Evolutionary conservation across 805 yeast genomes (phyloP).

Genomic region (Suhomyces sp.): DNA sequence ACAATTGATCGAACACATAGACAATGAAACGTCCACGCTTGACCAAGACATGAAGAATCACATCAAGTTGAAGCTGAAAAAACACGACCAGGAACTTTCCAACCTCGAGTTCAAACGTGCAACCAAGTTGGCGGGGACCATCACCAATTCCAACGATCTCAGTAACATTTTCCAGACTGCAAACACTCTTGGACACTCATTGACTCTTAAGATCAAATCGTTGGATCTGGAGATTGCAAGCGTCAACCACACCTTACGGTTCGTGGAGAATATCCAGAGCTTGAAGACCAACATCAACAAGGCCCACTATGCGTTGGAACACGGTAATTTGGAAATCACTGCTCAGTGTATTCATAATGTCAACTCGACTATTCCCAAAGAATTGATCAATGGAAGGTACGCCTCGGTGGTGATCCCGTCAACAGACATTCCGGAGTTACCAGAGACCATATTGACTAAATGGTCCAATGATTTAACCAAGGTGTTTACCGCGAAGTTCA

Average conservation of each 20-base stretch:
- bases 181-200: constrained; percentile 59
- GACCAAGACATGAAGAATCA: constrained; percentile 28
- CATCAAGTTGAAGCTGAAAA: constrained; percentile 23
- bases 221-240: constrained; percentile 69
- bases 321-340: constrained; percentile 72
- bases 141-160: constrained; percentile 56
- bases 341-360: constrained; percentile 59
- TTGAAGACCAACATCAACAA: constrained; percentile 65
- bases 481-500: constrained; percentile 62
- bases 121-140: constrained; percentile 55
- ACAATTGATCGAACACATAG: constrained; percentile 27
- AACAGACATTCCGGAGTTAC: constrained; percentile 78
- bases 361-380: constrained; percentile 48
- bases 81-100: constrained; percentile 39
- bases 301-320: constrained; percentile 66
- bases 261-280: constrained; percentile 64
- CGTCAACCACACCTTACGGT: constrained; percentile 59
- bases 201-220: constrained; percentile 67
- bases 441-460: constrained; percentile 51
- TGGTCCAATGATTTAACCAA: constrained; percentile 61
- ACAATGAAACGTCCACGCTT: constrained; percentile 20
- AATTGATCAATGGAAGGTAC: constrained; percentile 59
- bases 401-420: constrained; percentile 85
- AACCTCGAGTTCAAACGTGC: constrained; percentile 60
- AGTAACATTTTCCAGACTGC: constrained; percentile 57